Conservation (phyloP, 1,284 basidiomycete genomes). For the Cryptococcus sp. region DNA sequence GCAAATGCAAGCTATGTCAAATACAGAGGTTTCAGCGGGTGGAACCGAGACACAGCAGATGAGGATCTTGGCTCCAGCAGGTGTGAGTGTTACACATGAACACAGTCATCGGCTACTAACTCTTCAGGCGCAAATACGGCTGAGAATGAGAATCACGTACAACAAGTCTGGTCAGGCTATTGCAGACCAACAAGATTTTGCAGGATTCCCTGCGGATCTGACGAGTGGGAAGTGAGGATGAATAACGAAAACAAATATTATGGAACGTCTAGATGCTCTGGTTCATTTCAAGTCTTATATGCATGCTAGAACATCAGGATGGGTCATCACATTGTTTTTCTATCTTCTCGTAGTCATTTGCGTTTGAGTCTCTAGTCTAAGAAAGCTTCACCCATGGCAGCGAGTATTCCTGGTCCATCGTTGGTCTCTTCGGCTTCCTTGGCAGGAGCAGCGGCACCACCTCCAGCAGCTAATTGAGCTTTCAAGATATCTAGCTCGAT, state of each 20-base stretch:
- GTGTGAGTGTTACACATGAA: slow-evolving; percentile 57
- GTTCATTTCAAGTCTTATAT: too few relatives aligned
- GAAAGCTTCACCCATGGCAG: slow-evolving; percentile 41
- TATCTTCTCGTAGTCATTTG: not conserved
- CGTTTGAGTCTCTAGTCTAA: slow-evolving; percentile 30
- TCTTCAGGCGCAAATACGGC: slow-evolving; percentile 68
- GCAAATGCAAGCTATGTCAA: slow-evolving; percentile 97
- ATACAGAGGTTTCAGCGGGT: slow-evolving; percentile 69
- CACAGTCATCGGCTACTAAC: not conserved
- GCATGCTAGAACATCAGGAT: too few relatives aligned
- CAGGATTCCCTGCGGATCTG: slow-evolving; percentile 77
- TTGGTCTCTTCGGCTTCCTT: slow-evolving; percentile 9
- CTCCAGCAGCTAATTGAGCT: slow-evolving; percentile 17
- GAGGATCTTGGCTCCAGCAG: slow-evolving; percentile 80
- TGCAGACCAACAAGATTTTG: slow-evolving; percentile 93
- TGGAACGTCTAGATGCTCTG: not conserved
- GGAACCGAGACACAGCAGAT: slow-evolving; percentile 89
- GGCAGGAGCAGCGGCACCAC: slow-evolving; percentile 6
- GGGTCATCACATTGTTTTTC: not conserved
- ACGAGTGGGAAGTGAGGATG: slow-evolving; percentile 46
- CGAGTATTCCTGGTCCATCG: slow-evolving; percentile 28
- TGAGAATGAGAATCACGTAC: slow-evolving; percentile 81
- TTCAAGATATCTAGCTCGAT: slow-evolving; percentile 32
- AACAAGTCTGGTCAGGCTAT: slow-evolving; percentile 61
- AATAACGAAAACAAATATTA: not conserved